A percentile compares a stretch with the other conserved stretches of the same genome.
Conservation (phyloP, 176 grass and related monocot species). For the Cenchrus fungigraminus region DNA sequence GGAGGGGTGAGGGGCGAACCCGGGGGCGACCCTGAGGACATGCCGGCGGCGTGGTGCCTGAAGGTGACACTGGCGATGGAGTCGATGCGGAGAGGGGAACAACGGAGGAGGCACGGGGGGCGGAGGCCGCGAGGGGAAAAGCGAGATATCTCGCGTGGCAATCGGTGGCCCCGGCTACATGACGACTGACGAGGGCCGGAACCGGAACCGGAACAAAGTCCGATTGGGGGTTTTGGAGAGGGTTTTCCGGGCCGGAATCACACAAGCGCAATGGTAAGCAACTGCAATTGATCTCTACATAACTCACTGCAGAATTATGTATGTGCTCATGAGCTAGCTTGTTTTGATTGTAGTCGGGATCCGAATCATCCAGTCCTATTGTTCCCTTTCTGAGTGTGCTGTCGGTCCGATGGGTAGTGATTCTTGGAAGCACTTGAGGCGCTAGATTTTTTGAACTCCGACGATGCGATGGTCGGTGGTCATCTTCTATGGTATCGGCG, state of each 20-base stretch:
- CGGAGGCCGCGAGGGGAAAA: background rate
- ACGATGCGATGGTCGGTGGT: too few species aligned
- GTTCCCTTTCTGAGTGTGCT: too few species aligned
- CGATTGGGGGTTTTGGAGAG: background rate
- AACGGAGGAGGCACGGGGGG: background rate
- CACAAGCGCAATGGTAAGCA: too few species aligned
- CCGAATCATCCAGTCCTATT: too few species aligned
- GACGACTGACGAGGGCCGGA: background rate
- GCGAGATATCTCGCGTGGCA: background rate
- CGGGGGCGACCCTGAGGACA: constrained; percentile 1
- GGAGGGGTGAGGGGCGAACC: constrained; percentile 28
- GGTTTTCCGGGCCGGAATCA: background rate
- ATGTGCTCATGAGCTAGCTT: too few species aligned
- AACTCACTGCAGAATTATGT: too few species aligned
- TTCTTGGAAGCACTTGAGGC: too few species aligned
- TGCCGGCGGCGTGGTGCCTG: constrained; percentile 4
- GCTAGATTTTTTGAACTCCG: too few species aligned
- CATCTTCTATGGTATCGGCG: too few species aligned
- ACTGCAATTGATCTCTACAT: too few species aligned
- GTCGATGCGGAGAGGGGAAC: background rate
- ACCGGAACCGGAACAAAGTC: background rate
- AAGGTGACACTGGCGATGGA: background rate
- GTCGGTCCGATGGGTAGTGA: too few species aligned
- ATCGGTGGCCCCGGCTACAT: background rate
- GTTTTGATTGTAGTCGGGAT: too few species aligned